Evolutionary conservation across 1,139 yeast genomes (phyloP).

Genomic region (Pichia sp.): DNA sequence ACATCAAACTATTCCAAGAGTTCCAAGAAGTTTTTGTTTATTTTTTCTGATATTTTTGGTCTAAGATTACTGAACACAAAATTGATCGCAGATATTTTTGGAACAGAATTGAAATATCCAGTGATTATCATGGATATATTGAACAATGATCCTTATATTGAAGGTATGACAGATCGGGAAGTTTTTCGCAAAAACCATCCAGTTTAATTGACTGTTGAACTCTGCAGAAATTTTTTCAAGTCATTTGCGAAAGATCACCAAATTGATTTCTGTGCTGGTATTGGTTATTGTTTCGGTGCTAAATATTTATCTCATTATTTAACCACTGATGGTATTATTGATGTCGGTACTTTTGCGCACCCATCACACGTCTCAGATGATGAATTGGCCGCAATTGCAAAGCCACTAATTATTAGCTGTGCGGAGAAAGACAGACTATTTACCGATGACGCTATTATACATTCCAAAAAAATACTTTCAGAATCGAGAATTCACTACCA

Average conservation of each 20-base stretch:
- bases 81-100: constrained; percentile 64
- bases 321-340: constrained; percentile 36
- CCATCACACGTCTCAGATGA: constrained; percentile 64
- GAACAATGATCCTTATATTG: constrained; percentile 41
- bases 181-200: constrained; percentile 54
- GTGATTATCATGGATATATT: constrained; percentile 73
- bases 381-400: constrained; percentile 48
- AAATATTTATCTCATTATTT: constrained; percentile 52
- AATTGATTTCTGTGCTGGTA: constrained; percentile 41
- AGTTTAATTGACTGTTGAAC: constrained; percentile 34
- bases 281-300: constrained; percentile 88
- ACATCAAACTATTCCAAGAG: constrained; percentile 33
- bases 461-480: constrained; percentile 50
- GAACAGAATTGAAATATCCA: constrained; percentile 47
- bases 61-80: constrained; percentile 43
- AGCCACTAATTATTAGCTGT: constrained; percentile 62
- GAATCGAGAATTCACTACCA: constrained; percentile 41
- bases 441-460: constrained; percentile 51
- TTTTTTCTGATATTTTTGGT: constrained; percentile 67
- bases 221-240: constrained; percentile 37
- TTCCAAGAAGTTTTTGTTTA: constrained; percentile 42
- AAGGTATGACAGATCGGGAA: constrained; percentile 19
- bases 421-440: constrained; percentile 63
- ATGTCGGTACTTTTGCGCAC: constrained; percentile 70
- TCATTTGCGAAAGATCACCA: constrained; percentile 36